These are phyloP conservation scores for Trametes meyenii DNA, from an alignment of 768 basidiomycete genomes.

Conservation along the genomic window DNA sequence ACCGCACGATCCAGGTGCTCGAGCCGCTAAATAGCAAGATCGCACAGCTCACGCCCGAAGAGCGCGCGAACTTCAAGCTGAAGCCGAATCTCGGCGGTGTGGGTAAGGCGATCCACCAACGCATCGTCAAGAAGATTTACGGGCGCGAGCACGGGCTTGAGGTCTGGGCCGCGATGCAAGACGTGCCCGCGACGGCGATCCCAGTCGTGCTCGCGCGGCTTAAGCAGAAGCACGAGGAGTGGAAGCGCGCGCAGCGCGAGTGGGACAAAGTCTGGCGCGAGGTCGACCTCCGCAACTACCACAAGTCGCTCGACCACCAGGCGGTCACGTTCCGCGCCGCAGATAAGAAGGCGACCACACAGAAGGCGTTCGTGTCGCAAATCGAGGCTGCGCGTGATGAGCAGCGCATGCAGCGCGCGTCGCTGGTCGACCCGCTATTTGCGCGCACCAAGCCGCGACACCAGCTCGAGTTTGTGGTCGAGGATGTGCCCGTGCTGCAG, in stretches of 20 bases:
- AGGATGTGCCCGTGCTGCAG: constrained; percentile 76
- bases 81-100: constrained; percentile 88
- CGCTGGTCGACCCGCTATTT: constrained; percentile 52
- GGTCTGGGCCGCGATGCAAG: constrained; percentile 87
- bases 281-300: constrained; percentile 92
- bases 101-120: constrained; percentile 84
- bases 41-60: constrained; percentile 73
- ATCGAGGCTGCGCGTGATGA: constrained; percentile 85
- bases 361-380: constrained; percentile 79
- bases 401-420: constrained; percentile 72
- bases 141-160: constrained; percentile 83
- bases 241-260: constrained; percentile 95
- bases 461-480: constrained; percentile 80
- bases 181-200: constrained; percentile 84
- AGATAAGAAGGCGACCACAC: constrained; percentile 83
- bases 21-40: constrained; percentile 93
- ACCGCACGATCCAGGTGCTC: constrained; percentile 85
- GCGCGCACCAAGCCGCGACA: constrained; percentile 67
- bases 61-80: constrained; percentile 78
- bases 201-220: constrained; percentile 87
- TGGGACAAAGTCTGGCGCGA: constrained; percentile 99
- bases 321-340: constrained; percentile 85
- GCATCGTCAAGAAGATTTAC: constrained; percentile 97
- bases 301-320: constrained; percentile 92
- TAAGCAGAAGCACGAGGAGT: constrained; percentile 97